Conservation (phyloP, 441 rosid genomes). For the Jatropha podagrica region DNA sequence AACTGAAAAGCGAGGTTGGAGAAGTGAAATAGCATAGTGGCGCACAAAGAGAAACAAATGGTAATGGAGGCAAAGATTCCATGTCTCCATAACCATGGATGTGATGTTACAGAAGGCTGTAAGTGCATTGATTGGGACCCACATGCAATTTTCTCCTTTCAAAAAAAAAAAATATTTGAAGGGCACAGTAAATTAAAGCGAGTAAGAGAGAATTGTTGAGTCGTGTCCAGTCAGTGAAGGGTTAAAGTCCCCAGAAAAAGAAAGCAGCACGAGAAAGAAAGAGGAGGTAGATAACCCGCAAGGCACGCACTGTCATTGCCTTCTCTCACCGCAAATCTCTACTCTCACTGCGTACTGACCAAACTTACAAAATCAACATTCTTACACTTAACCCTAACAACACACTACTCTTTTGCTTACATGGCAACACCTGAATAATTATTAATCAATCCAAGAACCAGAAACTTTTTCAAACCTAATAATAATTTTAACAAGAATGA, state of each 20-base stretch:
- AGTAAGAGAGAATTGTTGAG: constrained; percentile 16
- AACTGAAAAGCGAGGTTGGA: background rate
- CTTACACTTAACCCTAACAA: background rate
- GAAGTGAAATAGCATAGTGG: background rate
- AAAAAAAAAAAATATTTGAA: background rate
- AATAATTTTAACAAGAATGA: too few species aligned
- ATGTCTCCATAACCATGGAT: constrained; percentile 21
- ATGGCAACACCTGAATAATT: too few species aligned
- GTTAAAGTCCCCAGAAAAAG: constrained; percentile 7
- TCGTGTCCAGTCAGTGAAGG: constrained; percentile 34
- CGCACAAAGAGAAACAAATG: background rate
- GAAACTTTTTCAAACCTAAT: too few species aligned
- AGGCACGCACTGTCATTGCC: constrained; percentile 41
- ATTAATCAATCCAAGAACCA: too few species aligned
- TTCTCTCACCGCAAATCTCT: background rate
- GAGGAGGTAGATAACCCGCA: constrained; percentile 36
- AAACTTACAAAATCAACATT: background rate
- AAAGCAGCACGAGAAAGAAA: background rate
- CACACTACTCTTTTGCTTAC: too few species aligned
- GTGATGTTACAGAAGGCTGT: constrained; percentile 22
- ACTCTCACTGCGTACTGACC: background rate
- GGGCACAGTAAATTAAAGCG: background rate
- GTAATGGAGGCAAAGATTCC: constrained; percentile 21
- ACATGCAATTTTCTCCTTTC: background rate
- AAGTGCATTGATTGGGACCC: constrained; percentile 7